Conservation (phyloP, 108 stramenopile genomes). For the Nitzschia sp. region DNA sequence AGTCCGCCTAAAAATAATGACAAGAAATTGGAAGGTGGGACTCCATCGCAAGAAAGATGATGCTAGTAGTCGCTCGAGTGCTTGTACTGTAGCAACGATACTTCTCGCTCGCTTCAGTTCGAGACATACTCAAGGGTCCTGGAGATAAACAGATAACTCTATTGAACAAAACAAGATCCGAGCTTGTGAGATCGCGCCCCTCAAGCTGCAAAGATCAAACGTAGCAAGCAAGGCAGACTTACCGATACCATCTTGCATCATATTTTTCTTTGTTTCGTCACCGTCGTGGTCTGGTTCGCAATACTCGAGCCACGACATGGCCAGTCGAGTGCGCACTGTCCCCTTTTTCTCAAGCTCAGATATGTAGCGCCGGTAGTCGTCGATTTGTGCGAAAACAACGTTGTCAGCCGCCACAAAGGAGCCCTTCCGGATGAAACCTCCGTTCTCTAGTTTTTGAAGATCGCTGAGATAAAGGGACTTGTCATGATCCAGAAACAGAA, state of each 20-base stretch:
- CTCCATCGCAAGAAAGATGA: too few relatives aligned
- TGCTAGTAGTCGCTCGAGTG: too few relatives aligned
- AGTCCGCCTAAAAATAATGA: too few relatives aligned
- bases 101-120: too few relatives aligned
- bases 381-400: slow-evolving; percentile 72
- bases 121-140: not conserved
- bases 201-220: too few relatives aligned
- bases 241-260: slow-evolving; percentile 24
- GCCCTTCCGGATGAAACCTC: slow-evolving; percentile 43
- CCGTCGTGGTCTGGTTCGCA: slow-evolving; percentile 17
- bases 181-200: too few relatives aligned
- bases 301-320: slow-evolving; percentile 65
- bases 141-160: slow-evolving; percentile 1
- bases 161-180: too few relatives aligned
- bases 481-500: slow-evolving; percentile 91
- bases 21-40: too few relatives aligned
- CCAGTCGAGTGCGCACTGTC: slow-evolving; percentile 53
- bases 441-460: slow-evolving; percentile 56
- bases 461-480: slow-evolving; percentile 81
- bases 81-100: too few relatives aligned
- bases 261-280: slow-evolving; percentile 3
- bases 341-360: slow-evolving; percentile 39
- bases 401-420: slow-evolving; percentile 87
- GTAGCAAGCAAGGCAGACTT: not conserved
- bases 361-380: slow-evolving; percentile 77